phyloP scores from a whole-genome alignment of 352 stramenopile genomes.

The Phytophthora syringae region DNA sequence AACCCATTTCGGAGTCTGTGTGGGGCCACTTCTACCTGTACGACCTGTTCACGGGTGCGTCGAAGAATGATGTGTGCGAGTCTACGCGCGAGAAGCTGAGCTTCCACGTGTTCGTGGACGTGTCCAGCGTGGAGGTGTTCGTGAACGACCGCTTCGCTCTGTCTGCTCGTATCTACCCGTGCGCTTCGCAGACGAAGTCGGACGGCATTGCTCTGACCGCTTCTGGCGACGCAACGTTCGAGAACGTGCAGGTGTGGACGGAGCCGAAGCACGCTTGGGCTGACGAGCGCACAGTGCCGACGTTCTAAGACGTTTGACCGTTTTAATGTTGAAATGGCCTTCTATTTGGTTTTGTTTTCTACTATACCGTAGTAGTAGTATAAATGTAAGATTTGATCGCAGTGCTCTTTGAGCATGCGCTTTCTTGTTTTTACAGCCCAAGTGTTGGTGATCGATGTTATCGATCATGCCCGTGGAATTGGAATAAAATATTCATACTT shows the following conservation, averaged over 20 bases:
- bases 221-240: conserved; percentile 53
- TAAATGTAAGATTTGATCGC: too few species aligned
- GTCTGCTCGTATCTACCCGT: conserved; percentile 73
- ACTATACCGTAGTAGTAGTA: too few species aligned
- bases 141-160: conserved; percentile 74
- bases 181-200: conserved; percentile 49
- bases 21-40: conserved; percentile 71
- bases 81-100: conserved; percentile 50
- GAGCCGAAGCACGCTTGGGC: conserved; percentile 71
- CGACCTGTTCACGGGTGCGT: conserved; percentile 43
- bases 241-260: conserved; percentile 71
- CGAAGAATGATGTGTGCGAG: conserved; percentile 38
- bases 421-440: too few species aligned
- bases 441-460: too few species aligned
- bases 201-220: conserved; percentile 63
- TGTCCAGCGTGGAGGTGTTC: conserved; percentile 76
- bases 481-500: too few species aligned
- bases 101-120: conserved; percentile 74
- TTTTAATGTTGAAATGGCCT: too few species aligned
- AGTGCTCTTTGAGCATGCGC: too few species aligned
- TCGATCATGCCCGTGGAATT: too few species aligned
- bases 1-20: conserved; percentile 38
- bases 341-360: too few species aligned
- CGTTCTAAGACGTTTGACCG: too few species aligned
- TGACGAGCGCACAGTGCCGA: conserved; percentile 41